Conservation (phyloP, 148 eudicot genomes). For the Diospyros kaki region DNA sequence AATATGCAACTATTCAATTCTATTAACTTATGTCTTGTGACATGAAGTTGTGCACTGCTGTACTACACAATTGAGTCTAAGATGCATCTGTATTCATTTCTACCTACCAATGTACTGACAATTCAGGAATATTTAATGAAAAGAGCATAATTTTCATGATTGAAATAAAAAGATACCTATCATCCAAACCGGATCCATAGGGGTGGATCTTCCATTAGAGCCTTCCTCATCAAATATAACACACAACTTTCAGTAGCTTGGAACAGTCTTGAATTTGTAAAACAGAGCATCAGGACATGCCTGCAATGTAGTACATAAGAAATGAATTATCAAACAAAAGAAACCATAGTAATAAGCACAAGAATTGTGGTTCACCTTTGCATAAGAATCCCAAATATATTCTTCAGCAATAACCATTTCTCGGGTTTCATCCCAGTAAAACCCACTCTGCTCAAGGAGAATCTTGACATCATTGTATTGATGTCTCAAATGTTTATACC, state of each 20-base stretch:
- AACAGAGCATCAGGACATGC: slow-evolving; percentile 13
- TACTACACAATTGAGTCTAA: not conserved
- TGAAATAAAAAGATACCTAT: not conserved
- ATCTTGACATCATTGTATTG: slow-evolving; percentile 9
- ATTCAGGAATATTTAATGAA: not conserved
- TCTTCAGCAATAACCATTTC: slow-evolving; percentile 17
- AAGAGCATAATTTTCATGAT: not conserved
- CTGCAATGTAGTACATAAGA: slow-evolving; percentile 6
- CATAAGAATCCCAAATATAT: slow-evolving; percentile 7
- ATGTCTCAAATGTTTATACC: slow-evolving; percentile 11
- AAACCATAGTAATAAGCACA: not conserved
- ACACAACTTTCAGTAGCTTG: slow-evolving; percentile 12
- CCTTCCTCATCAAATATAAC: slow-evolving; percentile 10
- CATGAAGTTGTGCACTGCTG: too few species aligned
- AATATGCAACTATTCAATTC: not conserved
- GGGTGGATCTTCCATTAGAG: slow-evolving; percentile 1
- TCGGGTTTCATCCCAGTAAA: slow-evolving; percentile 15
- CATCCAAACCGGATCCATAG: not conserved
- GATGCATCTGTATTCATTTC: not conserved
- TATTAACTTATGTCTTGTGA: not conserved
- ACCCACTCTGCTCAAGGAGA: slow-evolving; percentile 8
- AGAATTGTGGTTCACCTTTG: slow-evolving; percentile 3
- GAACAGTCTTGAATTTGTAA: slow-evolving; percentile 7
- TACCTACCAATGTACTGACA: not conserved
- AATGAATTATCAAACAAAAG: slow-evolving; percentile 1